phyloP scores from a whole-genome alignment of 192 early-diverging fungal species.

The Coemansia sp. region DNA sequence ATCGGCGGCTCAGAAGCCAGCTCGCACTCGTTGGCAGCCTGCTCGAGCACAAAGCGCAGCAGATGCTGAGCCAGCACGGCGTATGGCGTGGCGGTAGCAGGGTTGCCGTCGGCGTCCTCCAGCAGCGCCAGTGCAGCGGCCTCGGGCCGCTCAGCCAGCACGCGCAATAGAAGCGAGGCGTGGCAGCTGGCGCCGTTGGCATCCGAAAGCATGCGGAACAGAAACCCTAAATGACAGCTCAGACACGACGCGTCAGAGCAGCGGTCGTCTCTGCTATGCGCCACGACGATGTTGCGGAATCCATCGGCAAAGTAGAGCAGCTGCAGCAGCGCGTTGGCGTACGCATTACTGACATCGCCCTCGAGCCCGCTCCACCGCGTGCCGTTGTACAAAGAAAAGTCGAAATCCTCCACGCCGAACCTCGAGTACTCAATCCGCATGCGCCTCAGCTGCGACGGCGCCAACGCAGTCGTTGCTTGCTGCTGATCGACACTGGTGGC shows the following conservation, averaged over 20 bases:
- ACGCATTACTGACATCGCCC: conserved; percentile 85
- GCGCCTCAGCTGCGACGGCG: conserved; percentile 42
- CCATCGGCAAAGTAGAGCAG: conserved; percentile 71
- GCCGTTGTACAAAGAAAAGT: conserved; percentile 96
- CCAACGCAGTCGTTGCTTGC: conserved; percentile 11
- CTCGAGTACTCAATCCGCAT: conserved; percentile 63
- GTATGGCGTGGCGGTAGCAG: conserved; percentile 62
- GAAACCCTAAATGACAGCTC: conserved; percentile 88
- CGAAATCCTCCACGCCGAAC: conserved; percentile 98
- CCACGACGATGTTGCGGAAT: conserved; percentile 68
- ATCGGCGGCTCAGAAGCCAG: conserved; percentile 22
- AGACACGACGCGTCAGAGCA: conserved; percentile 82
- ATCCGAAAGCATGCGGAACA: conserved; percentile 86
- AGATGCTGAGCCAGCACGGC: conserved; percentile 82
- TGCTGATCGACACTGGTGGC: not conserved
- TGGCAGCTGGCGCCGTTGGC: conserved; percentile 94
- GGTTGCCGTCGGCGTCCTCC: conserved; percentile 71
- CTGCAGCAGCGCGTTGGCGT: conserved; percentile 91
- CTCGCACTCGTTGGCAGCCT: conserved; percentile 74
- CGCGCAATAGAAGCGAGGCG: conserved; percentile 87
- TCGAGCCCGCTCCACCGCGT: conserved; percentile 88
- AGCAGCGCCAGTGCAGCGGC: conserved; percentile 84
- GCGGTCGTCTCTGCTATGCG: conserved; percentile 64
- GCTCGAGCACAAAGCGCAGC: conserved; percentile 89
- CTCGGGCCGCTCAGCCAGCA: conserved; percentile 81